Evolutionary conservation across 495 filamentous ascomycete genomes (phyloP), one percentile per base, ranked within the genome.

Genomic region (Staphylotrichum longicolle): DNA sequence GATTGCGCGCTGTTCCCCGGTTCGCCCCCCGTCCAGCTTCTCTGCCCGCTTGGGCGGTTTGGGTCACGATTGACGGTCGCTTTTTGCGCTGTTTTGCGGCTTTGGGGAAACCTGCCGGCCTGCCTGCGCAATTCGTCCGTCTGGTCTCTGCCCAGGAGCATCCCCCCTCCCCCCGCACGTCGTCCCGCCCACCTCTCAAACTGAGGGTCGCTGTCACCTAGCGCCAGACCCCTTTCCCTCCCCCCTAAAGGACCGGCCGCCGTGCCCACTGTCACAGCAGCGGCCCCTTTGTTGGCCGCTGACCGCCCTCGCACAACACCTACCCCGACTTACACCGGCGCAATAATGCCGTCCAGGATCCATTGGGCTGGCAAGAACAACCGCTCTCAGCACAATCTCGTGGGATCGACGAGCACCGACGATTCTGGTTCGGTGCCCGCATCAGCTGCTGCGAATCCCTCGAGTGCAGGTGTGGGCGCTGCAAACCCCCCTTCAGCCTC

Each of bases 351-450:
- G 58, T 80, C 63, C 51, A 60, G 56, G 45, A 49, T 77, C 68
- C 72, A 74, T 71, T 75, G 77, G 69, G 65, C 78, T 71, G 75
- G 74, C 68, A 77, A 74, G 57, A 77, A 74, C 73, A 79, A 78
- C 69, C 76, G 75, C 66, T 79, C 78, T 73, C 77, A 80, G 68
- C 77, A 79, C 66, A 79, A 77, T 57, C 69, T 80, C 53, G 72
- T 77, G 59, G 78, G 76, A 72, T 64, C 72, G 57, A 67, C 69
- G 61, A 64, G 52, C 40, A 64, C 69, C 46, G 68, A 73, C 37
- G 70, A 68, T 63, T 55, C 42, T 63, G 52, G 62, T 54, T n/a
- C 64, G 53, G 50, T 53, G 63, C 53, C 68, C 50, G 46, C 63
- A 60, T 42, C 68, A 67, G 58, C 67, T 67, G 57, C 65, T 65